A percentile compares a stretch with the other conserved stretches of the same genome.
Conservation (phyloP, 179 eudicot species). For the Pouteria campechiana region DNA sequence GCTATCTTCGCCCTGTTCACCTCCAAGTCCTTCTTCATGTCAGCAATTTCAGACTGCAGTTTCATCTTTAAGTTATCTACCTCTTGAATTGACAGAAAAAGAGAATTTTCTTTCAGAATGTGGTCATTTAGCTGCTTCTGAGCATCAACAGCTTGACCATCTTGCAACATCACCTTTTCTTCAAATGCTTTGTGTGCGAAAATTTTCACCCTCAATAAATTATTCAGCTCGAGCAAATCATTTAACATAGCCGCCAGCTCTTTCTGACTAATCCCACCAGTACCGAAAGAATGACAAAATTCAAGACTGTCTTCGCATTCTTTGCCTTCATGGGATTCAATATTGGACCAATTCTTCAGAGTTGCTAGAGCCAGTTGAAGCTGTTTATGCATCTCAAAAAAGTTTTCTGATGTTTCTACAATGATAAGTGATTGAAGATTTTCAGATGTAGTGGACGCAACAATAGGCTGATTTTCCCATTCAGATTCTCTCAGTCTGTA, state of each 20-base stretch:
- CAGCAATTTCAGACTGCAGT: slow-evolving; percentile 10
- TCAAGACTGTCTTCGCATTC: slow-evolving; percentile 2
- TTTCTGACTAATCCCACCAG: slow-evolving; percentile 1
- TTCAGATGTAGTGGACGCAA: too few species aligned
- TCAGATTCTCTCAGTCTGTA: too few species aligned
- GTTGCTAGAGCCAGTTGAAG: slow-evolving; percentile 15
- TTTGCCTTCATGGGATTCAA: slow-evolving; percentile 2
- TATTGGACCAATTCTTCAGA: slow-evolving; percentile 14
- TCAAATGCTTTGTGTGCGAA: slow-evolving; percentile 3
- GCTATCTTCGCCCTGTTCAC: slow-evolving; percentile 20
- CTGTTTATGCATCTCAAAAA: slow-evolving; percentile 20
- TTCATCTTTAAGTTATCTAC: slow-evolving; percentile 16
- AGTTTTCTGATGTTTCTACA: slow-evolving; percentile 2
- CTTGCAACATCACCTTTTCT: too few species aligned
- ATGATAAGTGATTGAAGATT: too few species aligned
- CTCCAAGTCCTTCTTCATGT: slow-evolving; percentile 14
- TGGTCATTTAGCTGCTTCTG: slow-evolving; percentile 16
- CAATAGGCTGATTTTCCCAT: too few species aligned
- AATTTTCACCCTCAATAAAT: slow-evolving; percentile 18
- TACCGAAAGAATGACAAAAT: slow-evolving; percentile 1
- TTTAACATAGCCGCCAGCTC: slow-evolving; percentile 4
- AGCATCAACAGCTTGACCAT: too few species aligned
- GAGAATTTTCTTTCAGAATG: slow-evolving; percentile 7
- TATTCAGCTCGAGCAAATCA: slow-evolving; percentile 19
- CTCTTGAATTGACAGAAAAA: slow-evolving; percentile 16